phyloP scores from a whole-genome alignment of 2,329 filamentous ascomycete species.

The Ascochyta rabiei region DNA sequence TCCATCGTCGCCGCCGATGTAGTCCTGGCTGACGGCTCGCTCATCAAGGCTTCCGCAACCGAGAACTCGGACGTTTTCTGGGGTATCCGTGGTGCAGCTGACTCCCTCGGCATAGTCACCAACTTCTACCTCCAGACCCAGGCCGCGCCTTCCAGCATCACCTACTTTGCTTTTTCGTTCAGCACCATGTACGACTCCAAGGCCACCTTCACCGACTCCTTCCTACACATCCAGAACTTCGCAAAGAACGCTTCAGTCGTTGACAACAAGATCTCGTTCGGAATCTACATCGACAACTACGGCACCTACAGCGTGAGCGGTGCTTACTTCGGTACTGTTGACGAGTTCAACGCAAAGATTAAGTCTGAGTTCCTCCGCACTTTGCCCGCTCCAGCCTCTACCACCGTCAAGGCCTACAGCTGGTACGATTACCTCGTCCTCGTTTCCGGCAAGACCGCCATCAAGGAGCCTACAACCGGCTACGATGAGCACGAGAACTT shows the following conservation, averaged over 20 bases:
- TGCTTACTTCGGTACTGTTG: slow-evolving; percentile 48
- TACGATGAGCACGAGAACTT: slow-evolving; percentile 49
- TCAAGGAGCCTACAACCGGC: slow-evolving; percentile 39
- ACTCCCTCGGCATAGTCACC: slow-evolving; percentile 50
- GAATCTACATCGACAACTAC: slow-evolving; percentile 49
- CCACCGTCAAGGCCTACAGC: slow-evolving; percentile 36
- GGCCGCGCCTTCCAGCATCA: slow-evolving; percentile 34
- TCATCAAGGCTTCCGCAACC: slow-evolving; percentile 43
- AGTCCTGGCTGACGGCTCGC: slow-evolving; percentile 48
- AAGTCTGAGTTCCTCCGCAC: slow-evolving; percentile 48
- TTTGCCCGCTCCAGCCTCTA: slow-evolving; percentile 34
- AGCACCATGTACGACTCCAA: slow-evolving; percentile 35
- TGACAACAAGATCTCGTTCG: slow-evolving; percentile 50
- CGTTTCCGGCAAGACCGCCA: slow-evolving; percentile 40
- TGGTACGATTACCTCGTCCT: slow-evolving; percentile 52
- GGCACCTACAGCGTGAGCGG: slow-evolving; percentile 47
- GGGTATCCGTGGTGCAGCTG: slow-evolving; percentile 51
- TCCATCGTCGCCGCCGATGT: slow-evolving; percentile 44
- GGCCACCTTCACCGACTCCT: slow-evolving; percentile 44
- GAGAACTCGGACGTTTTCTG: slow-evolving; percentile 50
- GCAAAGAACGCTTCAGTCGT: slow-evolving; percentile 49
- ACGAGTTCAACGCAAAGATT: slow-evolving; percentile 48
- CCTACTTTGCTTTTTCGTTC: slow-evolving; percentile 38
- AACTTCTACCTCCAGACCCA: slow-evolving; percentile 46
- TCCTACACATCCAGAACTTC: slow-evolving; percentile 51